Evolutionary conservation across 768 basidiomycete genomes (phyloP), one percentile per base, ranked within the genome.

Genomic region (Phaffia australis): DNA sequence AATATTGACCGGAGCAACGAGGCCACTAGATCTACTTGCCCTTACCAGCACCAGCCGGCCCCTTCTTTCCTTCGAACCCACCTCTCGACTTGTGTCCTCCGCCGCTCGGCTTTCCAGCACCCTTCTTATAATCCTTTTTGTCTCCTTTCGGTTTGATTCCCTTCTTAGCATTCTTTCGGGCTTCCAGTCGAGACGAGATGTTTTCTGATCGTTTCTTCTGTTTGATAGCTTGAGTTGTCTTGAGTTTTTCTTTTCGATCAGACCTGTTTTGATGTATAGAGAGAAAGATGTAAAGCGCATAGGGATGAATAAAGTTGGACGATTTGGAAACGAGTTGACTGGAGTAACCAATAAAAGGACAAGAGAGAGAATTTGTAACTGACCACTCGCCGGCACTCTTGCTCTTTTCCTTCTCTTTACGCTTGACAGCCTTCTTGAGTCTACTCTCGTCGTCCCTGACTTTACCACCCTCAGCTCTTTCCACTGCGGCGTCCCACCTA

Each of bases 171-270:
- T 84, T 84, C 70, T 80, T 82, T 75, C 81, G 81, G 46, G 86
- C 81, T 74, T 97, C 91, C 65, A 85, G 84, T 21, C 91, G 84
- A 79, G 82, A 84, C 0, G 89, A 87, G 71, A 97, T 87, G 72
- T 98, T 97, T 72, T 94, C 91, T 18, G 84, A 74, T 4, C 91
- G 82, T 77, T 98, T 98, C 79, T 93, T 90, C 77, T 90, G 87
- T 75, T 83, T 85, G 35, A 88, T 87, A 1, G 87, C 87, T 82
- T 89, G 87, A 2, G 85, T 81, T 15, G 84, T 81, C 3, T 81
- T 71, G 30, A 91, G 73, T 48, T 88, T 84, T 64, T 87, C 85
- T 75, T 94, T 94, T 68, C 90, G 84, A 70, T 89, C 87, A 51
- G 84, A 83, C 93, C 92, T 95, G 72, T 29, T 30, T 16, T n/a